Percentiles rank a stretch among this genome's conserved stretches.
These are phyloP conservation scores for Kurtzmaniella natalensis DNA, from an alignment of 1,139 yeast species.

Conservation along the genomic window DNA sequence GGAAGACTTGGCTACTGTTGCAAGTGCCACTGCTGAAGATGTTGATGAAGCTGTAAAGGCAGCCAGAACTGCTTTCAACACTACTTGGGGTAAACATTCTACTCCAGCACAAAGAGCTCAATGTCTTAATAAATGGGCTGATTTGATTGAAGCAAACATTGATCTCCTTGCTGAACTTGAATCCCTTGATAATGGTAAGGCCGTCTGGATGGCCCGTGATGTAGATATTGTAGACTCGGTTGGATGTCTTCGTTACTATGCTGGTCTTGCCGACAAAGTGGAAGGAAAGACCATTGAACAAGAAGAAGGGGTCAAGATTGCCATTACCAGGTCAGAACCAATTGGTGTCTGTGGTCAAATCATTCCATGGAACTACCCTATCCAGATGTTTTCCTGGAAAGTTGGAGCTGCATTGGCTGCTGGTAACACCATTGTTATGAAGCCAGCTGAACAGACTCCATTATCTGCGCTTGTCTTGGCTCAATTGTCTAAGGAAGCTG, in stretches of 20 bases:
- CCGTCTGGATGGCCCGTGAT: constrained; percentile 35
- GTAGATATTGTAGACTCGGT: constrained; percentile 49
- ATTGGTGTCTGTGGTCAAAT: constrained; percentile 37
- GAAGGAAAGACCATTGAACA: constrained; percentile 58
- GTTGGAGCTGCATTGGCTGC: constrained; percentile 32
- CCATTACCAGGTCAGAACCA: constrained; percentile 21
- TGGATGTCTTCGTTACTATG: constrained; percentile 55
- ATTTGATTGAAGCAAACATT: constrained; percentile 46
- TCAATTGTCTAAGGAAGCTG: constrained; percentile 24
- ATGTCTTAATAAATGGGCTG: constrained; percentile 50
- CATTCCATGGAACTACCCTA: constrained; percentile 37
- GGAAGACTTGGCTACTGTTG: constrained; percentile 48
- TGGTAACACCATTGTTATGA: constrained; percentile 31
- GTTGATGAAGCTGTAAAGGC: constrained; percentile 57
- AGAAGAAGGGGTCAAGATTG: constrained; percentile 43
- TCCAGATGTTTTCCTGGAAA: constrained; percentile 35
- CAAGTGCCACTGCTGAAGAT: constrained; percentile 54
- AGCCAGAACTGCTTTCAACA: constrained; percentile 51
- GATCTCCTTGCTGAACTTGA: constrained; percentile 57
- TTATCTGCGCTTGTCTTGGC: constrained; percentile 29
- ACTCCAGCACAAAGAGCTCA: constrained; percentile 43
- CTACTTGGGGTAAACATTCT: constrained; percentile 25
- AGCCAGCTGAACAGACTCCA: constrained; percentile 33
- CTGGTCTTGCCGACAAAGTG: constrained; percentile 71
- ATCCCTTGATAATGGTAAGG: constrained; percentile 69